A percentile compares a stretch with the other conserved stretches of the same genome.
These are phyloP conservation scores for Sicyos baderoa DNA, from an alignment of 306 rosid genomes.

Conservation along the genomic window DNA sequence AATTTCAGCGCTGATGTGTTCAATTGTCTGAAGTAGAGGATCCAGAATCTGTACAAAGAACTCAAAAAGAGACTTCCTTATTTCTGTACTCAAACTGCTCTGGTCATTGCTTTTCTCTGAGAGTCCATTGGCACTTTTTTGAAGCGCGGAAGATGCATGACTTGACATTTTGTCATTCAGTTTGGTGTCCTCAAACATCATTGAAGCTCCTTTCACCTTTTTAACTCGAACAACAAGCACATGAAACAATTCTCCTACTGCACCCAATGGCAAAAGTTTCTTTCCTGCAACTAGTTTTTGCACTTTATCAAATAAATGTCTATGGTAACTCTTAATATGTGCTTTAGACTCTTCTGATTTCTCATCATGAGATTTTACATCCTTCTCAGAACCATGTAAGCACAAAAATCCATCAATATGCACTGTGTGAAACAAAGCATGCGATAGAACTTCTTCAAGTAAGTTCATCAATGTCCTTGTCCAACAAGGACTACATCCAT, in stretches of 20 bases:
- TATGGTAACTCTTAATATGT: slow-evolving; percentile 60
- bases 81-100: slow-evolving; percentile 37
- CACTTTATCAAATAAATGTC: slow-evolving; percentile 64
- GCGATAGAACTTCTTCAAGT: slow-evolving; percentile 63
- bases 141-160: slow-evolving; percentile 19
- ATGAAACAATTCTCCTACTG: slow-evolving; percentile 53
- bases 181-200: slow-evolving; percentile 31
- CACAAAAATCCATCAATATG: slow-evolving; percentile 70
- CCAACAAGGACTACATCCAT: slow-evolving; percentile 35
- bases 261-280: slow-evolving; percentile 50
- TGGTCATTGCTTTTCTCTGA: slow-evolving; percentile 25
- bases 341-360: slow-evolving; percentile 37
- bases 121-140: slow-evolving; percentile 15
- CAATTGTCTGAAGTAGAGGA: slow-evolving; percentile 49
- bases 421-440: slow-evolving; percentile 63
- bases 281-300: slow-evolving; percentile 40
- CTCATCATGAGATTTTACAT: slow-evolving; percentile 36
- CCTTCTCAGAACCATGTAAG: slow-evolving; percentile 47
- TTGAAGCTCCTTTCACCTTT: slow-evolving; percentile 38
- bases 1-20: slow-evolving; percentile 26
- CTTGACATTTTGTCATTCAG: slow-evolving; percentile 24
- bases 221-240: slow-evolving; percentile 48
- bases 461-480: slow-evolving; percentile 36
- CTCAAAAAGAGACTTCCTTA: slow-evolving; percentile 52
- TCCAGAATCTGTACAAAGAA: slow-evolving; percentile 70